Base-by-base conservation (phyloP, 2,329 filamentous ascomycete species). In the Xylariaceae sp. region DNA sequence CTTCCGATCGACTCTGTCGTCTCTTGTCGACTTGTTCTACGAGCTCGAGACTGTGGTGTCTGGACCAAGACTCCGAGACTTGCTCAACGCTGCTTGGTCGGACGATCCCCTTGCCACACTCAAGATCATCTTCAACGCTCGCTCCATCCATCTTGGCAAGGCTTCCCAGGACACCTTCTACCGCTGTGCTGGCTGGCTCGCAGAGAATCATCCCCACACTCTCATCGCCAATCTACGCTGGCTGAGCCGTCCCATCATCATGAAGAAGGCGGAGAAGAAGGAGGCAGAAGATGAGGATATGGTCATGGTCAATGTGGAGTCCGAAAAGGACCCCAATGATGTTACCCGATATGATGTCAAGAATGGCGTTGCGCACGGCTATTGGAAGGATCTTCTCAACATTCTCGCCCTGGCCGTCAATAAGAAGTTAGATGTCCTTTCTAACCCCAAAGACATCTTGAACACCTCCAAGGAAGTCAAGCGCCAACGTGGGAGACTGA, bases 381-480 rank as follows among this genome's bases (percentile, higher is more conserved):
- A 83, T 63, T 84, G 79, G 78, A 83, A 83, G 55, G 80, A 83
- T 58, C 65, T 83, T 3, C 65, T 82, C 2, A 83, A 83, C 55
- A 68, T 83, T 2, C 68, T 83, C 0, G 75, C 71, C 1, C 68
- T 84, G 2, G 72, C 74, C 1, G 75, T 70, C 19, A 74, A 78
- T 44, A 66, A 69, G 18, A 67, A 75, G 58, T 68, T 83, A 11
- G 63, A 68, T 12, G 67, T 68, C 6, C 58, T 71, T 11, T 66
- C 67, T 2, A 56, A 76, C 27, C 73, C 72, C 2, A 56, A 55
- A 1, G 60, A 67, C 0, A 57, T 78, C 5, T 62, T 78, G 15
- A 75, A 75, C 46, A 45, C 51, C 6, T 59, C 69, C 54, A 64
- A 61, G 39, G 58, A 49, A 27, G 48, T 42, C 39, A 47, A 22